A percentile compares a stretch with the other conserved stretches of the same genome.
These are phyloP conservation scores for Odontarrhena argentea DNA, from an alignment of 345 rosid species.

Conservation along the genomic window DNA sequence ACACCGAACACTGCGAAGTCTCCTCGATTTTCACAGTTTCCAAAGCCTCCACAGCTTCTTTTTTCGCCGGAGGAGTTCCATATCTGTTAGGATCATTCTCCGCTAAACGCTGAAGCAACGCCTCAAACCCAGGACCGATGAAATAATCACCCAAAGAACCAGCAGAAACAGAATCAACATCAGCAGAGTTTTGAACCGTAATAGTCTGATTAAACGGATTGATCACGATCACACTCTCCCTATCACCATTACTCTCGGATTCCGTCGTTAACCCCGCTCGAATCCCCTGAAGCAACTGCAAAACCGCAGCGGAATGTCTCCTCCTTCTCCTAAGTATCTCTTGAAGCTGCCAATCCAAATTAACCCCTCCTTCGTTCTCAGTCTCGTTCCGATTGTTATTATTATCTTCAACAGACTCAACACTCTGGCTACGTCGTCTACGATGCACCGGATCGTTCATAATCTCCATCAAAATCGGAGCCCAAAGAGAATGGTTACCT, in stretches of 20 bases:
- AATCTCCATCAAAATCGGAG: slow-evolving; percentile 77
- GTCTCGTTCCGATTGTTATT: slow-evolving; percentile 47
- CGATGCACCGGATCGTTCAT: slow-evolving; percentile 53
- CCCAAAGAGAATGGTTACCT: slow-evolving; percentile 57
- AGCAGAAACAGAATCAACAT: slow-evolving; percentile 36
- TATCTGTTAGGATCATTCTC: slow-evolving; percentile 85
- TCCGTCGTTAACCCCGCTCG: slow-evolving; percentile 66
- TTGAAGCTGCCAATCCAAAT: slow-evolving; percentile 59
- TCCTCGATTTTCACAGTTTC: slow-evolving; percentile 58
- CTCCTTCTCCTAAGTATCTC: slow-evolving; percentile 62
- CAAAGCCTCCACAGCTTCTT: slow-evolving; percentile 76
- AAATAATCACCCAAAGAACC: slow-evolving; percentile 79
- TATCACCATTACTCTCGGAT: slow-evolving; percentile 41
- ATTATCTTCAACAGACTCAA: slow-evolving; percentile 35
- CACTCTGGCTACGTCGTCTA: slow-evolving; percentile 51
- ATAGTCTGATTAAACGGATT: slow-evolving; percentile 53
- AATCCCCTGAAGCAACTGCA: slow-evolving; percentile 74
- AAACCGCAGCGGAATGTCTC: slow-evolving; percentile 61
- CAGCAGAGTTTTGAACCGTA: slow-evolving; percentile 59
- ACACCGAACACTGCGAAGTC: slow-evolving; percentile 70
- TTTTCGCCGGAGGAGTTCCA: slow-evolving; percentile 81
- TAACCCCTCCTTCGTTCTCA: background rate
- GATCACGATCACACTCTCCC: slow-evolving; percentile 51
- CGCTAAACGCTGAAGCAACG: slow-evolving; percentile 76
- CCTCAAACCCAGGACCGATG: slow-evolving; percentile 81